phyloP scores from a whole-genome alignment of 495 filamentous ascomycete genomes.

The Penicillium egyptiacum region DNA sequence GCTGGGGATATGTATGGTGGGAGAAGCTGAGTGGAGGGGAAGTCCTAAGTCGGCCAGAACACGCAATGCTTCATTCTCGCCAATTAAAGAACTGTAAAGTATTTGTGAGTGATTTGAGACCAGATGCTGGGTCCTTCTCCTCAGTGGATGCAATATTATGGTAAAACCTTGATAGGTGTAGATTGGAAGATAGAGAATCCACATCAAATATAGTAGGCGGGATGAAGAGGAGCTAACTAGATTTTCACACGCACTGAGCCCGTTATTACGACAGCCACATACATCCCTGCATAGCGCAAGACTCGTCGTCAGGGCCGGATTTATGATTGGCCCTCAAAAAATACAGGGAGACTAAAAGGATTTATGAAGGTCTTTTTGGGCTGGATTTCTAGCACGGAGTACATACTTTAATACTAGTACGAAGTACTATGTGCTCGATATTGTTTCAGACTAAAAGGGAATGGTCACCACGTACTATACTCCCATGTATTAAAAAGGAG shows the following conservation, averaged over 20 bases:
- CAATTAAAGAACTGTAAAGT: background rate
- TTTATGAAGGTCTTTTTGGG: background rate
- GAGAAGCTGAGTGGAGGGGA: background rate
- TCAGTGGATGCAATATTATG: background rate
- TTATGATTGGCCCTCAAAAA: conserved; percentile 2
- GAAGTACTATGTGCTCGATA: background rate
- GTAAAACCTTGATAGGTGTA: background rate
- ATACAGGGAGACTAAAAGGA: conserved; percentile 1
- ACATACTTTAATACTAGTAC: background rate
- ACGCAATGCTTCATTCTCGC: background rate
- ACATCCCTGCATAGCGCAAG: conserved; percentile 4
- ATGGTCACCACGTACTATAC: background rate
- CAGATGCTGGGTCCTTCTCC: background rate
- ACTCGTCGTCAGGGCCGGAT: background rate
- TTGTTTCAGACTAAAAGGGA: background rate
- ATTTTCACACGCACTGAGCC: background rate
- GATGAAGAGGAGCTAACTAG: background rate
- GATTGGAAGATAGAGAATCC: background rate
- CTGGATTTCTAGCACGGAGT: background rate
- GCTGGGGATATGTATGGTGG: background rate
- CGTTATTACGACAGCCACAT: conserved; percentile 9
- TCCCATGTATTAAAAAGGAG: background rate
- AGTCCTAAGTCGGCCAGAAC: background rate
- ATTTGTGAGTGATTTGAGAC: background rate
- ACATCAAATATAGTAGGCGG: background rate